Base-by-base conservation (phyloP, 169 alveolate genomes). In the Eimeria sp. region DNA sequence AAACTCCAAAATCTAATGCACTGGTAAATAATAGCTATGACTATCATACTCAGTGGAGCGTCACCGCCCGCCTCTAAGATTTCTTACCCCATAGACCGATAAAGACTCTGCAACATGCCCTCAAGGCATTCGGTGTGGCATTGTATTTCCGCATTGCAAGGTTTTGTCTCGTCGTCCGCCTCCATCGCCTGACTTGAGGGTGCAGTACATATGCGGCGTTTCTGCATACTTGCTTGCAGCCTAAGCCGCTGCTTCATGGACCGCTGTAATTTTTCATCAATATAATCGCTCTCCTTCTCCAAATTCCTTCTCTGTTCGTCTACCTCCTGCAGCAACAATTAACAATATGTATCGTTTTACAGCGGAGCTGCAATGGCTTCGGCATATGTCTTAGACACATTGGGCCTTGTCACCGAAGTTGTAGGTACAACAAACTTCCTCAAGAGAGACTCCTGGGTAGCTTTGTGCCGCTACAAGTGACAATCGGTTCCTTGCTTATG, bases 81-180 rank as follows among this genome's bases (percentile, higher is more conserved):
- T 60, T 46, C 82, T 43, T 64, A 87, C 93, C 93, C 93, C 83
- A 87, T 87, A 27, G 93, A 43, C 46, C 83, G 93, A 33, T 87
- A 87, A 40, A 87, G 80, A 52, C 82, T 64, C 82, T 87, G 82
- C 62, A 87, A 68, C 93, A 87, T 52, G 82, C 66, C 82, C 30
- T 87, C 40, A 13, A 87, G 93, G 93, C 93, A 52, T 18, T 87
- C 93, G 11, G 93, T 68, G 46, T 87, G 93, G 23, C 13, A 87
- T 16, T 87, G 62, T 49, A 87, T 87, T 58, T 87, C 93, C 27
- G 82, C 93, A 64, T 87, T 87, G 93, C 82, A 87, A 25, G 64
- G n/a, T 43, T 87, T 46, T 6, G 16, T 27, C 43, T 52, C 68
- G 30, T 25, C 49, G 16, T 25, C 43, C 68, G 40, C 62, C 20